These are phyloP conservation scores for Lasiodiplodia citricola DNA, from an alignment of 2,329 filamentous ascomycete species.

Conservation along the genomic window DNA sequence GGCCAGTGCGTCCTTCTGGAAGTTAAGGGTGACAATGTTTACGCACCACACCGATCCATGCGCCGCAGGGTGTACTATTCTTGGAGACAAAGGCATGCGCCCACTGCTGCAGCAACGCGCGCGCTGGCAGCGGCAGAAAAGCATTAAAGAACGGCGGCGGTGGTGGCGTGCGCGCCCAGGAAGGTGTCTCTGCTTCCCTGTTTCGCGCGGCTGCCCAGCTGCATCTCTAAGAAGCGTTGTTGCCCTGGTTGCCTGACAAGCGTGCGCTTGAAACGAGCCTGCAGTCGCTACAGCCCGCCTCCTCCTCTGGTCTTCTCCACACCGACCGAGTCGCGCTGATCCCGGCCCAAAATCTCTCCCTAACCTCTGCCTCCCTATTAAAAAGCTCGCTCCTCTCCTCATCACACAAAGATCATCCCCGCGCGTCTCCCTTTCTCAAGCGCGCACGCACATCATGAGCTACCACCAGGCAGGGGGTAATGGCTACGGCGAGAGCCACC, in stretches of 20 bases:
- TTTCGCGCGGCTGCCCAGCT: neutral
- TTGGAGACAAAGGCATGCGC: conserved; percentile 17
- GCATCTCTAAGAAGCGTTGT: neutral
- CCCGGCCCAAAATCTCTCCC: conserved; percentile 8
- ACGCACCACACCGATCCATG: neutral
- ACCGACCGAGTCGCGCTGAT: conserved; percentile 10
- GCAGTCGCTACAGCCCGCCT: conserved; percentile 2
- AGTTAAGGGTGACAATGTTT: conserved; percentile 10
- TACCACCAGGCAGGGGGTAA: conserved; percentile 37
- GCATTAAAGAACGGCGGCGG: conserved; percentile 12
- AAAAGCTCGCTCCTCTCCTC: neutral
- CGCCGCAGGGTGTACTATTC: neutral
- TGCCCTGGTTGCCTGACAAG: conserved; percentile 6
- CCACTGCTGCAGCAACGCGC: conserved; percentile 1
- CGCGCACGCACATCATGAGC: conserved; percentile 37
- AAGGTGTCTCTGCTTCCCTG: neutral
- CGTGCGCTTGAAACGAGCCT: conserved; percentile 1
- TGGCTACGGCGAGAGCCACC: conserved; percentile 43
- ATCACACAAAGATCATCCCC: conserved; percentile 20
- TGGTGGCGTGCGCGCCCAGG: neutral
- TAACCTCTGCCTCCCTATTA: conserved; percentile 18
- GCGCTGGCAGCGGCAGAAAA: neutral
- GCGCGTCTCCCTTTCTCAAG: conserved; percentile 27
- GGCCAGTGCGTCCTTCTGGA: conserved; percentile 12
- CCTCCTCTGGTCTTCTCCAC: conserved; percentile 9